These are phyloP conservation scores for Entelexis sorbosivorans DNA, from an alignment of 1,139 yeast genomes.

Conservation along the genomic window DNA sequence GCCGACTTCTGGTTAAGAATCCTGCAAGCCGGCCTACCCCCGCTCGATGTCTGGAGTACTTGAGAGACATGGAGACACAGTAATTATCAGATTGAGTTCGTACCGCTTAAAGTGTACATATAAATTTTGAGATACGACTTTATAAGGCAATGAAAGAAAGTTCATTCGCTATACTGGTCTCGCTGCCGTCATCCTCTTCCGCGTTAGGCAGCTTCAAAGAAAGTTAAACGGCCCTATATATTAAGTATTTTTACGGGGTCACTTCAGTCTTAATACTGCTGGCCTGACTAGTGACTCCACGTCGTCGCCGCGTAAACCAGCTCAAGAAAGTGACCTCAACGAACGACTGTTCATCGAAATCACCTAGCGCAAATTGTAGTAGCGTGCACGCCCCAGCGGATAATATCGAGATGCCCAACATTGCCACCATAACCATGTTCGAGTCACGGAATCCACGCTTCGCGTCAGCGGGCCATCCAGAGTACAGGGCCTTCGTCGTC, in stretches of 20 bases:
- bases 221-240: too few relatives aligned
- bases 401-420: constrained; percentile 33
- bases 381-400: constrained; percentile 17
- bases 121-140: not conserved
- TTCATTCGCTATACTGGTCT: too few relatives aligned
- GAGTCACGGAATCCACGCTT: constrained; percentile 52
- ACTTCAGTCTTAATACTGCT: not conserved
- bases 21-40: not conserved
- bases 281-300: not conserved
- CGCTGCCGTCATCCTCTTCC: too few relatives aligned
- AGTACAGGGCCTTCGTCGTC: constrained; percentile 72
- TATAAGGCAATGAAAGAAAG: too few relatives aligned
- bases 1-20: not conserved
- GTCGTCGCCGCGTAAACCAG: constrained; percentile 10
- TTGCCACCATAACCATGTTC: constrained; percentile 74
- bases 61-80: not conserved
- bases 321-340: constrained; percentile 20
- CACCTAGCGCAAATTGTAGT: constrained; percentile 20
- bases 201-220: too few relatives aligned
- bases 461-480: constrained; percentile 77
- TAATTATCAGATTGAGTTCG: not conserved
- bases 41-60: not conserved
- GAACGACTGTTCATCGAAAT: constrained; percentile 19
- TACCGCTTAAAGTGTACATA: not conserved
- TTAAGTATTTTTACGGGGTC: not conserved